Percentiles rank a stretch among this genome's conserved stretches.
phyloP scores from a whole-genome alignment of 352 stramenopile genomes.

The Thalassiosira gravida region DNA sequence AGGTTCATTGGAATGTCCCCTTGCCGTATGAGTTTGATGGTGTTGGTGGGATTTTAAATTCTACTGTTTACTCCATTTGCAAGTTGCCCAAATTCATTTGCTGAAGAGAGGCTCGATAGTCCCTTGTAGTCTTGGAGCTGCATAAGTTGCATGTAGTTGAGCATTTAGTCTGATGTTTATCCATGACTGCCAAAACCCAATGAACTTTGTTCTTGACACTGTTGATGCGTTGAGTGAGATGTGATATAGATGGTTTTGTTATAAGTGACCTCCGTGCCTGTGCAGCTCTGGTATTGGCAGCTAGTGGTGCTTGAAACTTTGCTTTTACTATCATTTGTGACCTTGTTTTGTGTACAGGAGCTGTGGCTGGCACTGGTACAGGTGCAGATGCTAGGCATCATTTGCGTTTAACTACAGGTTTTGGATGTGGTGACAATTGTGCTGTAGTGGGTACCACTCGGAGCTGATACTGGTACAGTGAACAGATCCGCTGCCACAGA shows the following conservation, averaged over 20 bases:
- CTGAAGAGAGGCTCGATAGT: background rate
- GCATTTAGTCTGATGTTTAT: constrained; percentile 6
- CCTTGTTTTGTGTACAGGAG: background rate
- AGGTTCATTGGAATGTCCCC: background rate
- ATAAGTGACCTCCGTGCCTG: background rate
- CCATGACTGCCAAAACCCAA: background rate
- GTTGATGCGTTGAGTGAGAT: background rate
- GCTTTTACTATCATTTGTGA: background rate
- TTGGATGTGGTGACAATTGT: background rate
- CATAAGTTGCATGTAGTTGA: constrained; percentile 14
- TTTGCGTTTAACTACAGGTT: background rate
- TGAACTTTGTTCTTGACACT: background rate
- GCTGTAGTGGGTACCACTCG: constrained; percentile 9
- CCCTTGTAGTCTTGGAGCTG: background rate
- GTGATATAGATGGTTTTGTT: background rate
- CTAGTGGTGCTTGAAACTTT: background rate
- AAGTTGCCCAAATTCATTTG: constrained; percentile 46
- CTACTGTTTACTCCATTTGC: constrained; percentile 20
- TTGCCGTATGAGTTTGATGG: constrained; percentile 22
- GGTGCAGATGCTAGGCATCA: background rate
- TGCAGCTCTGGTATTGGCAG: background rate
- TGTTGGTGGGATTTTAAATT: constrained; percentile 10
- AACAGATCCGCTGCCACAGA: background rate
- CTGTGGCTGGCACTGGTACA: background rate
- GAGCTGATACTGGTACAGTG: background rate